Base-by-base conservation (phyloP, 2,329 filamentous ascomycete species). In the Fusarium mundagurra region DNA sequence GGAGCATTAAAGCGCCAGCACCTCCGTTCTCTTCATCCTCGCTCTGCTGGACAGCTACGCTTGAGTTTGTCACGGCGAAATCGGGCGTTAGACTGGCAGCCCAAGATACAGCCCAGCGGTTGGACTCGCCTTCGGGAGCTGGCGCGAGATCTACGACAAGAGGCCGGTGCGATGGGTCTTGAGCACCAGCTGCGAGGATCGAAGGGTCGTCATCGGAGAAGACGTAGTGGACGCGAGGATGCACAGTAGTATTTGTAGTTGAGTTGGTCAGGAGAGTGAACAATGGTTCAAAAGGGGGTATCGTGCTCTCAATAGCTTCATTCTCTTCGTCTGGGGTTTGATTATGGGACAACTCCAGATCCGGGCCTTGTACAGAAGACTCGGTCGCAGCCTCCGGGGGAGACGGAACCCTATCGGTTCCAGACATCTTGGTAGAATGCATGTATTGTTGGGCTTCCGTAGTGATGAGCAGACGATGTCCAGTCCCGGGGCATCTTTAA, bases 161-260 rank as follows among this genome's bases (percentile, higher is more conserved):
- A 43, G 89, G 83, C 55, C 89, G 86, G 67, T 86, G 79, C n/a
- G 77, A 57, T 20, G 77, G 72, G 71, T 81, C 78, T 17, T 75
- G 67, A 61, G 80, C 89, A 82, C 82, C 91, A 5, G 93, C 91
- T 43, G 90, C 93, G 43, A 97, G 86, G 50, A 93, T 85, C 53
- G 95, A 93, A 5, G 91, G 89, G 80, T 98, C 95, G 83, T 98
- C 96, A 82, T 98, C 95, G 76, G 90, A 90, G 85, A 99, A 98
- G 79, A 98, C 89, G 84, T 98, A 98, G 84, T 96, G 94, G 4
- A 98, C 91, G 61, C 90, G 91, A 4, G 96, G 96, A 81, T 98
- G 95, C 78, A 94, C 88, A 71, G 94, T 93, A 51, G 93, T 90
- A 77, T 90, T 88, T 14, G 90, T 92, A n/a, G 90, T 88, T 17